Base-by-base conservation (phyloP, 345 rosid genomes). In the Laguncularia racemosa region DNA sequence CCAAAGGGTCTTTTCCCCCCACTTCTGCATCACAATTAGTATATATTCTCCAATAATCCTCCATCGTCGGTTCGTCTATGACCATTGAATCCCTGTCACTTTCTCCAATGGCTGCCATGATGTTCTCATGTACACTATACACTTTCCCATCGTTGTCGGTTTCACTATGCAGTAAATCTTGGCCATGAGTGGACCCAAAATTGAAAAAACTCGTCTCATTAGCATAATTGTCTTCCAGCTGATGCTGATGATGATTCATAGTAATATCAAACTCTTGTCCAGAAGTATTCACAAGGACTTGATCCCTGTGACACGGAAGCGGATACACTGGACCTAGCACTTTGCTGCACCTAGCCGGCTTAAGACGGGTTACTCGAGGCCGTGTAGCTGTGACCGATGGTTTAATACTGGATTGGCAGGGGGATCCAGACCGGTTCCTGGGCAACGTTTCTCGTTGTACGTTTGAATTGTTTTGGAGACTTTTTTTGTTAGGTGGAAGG, bases 281-380 rank as follows among this genome's bases (percentile, higher is more conserved):
- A 7, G 40, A 33, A 9, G 6, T 9, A 33, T 4, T 9, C 4
- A 7, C 7, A 33, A 33, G 4, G 9, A 33, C 11, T 33, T 33
- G 40, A 10, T 33, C 11, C 4, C 11, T 7, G 40, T 33, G 40
- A 33, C 40, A 33, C 7, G 40, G 40, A 33, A 33, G 40, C 9
- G 9, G 56, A 50, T 58, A 20, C 14, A 13, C 9, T 53, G 50
- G 43, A 45, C 48, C 46, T 16, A 73, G 0, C 38, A 58, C 69
- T 21, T 61, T 63, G 58, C 69, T 20, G 56, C 74, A 73, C 56
- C 67, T 40, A 1, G 61, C 60, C 40, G 78, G 78, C 60, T 71
- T 67, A 20, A 82, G 64, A 33, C 78, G 70, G 50, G 70, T 59
- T 1, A 70, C 76, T 16, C 53, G 67, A 33, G 58, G 26, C 50